These are phyloP conservation scores for Pelagophyceae sp. DNA, from an alignment of 352 stramenopile species.

Conservation along the genomic window DNA sequence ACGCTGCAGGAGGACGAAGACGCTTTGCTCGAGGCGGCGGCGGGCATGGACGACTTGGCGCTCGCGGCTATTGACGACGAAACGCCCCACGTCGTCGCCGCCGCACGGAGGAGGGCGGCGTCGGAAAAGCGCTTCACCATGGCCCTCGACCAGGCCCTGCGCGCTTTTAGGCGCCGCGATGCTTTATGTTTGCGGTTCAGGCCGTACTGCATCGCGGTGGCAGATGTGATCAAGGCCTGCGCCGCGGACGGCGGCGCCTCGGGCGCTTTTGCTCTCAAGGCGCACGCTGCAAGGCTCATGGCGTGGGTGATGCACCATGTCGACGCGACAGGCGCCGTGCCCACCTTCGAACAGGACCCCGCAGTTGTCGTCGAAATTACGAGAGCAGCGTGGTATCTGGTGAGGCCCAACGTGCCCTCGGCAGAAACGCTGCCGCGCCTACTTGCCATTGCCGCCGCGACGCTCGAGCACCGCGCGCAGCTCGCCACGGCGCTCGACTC, in stretches of 20 bases:
- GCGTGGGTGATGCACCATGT: no score
- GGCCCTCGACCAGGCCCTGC: background rate
- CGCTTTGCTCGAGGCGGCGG: background rate
- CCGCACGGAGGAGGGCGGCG: background rate
- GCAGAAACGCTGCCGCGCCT: background rate
- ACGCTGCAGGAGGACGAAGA: slow-evolving; percentile 1
- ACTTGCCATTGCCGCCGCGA: background rate
- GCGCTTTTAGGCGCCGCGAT: background rate
- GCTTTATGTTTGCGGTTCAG: background rate
- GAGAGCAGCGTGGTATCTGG: background rate
- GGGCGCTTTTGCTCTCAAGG: background rate
- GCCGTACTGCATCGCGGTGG: background rate
- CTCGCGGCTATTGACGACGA: background rate
- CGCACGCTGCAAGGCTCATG: no score
- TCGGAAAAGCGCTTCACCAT: background rate
- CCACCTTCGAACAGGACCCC: background rate
- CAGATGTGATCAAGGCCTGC: background rate
- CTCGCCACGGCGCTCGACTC: no score
- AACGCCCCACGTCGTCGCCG: background rate
- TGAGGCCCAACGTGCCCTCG: background rate
- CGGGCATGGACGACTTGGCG: background rate
- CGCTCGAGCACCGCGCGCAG: no score
- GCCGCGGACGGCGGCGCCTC: background rate
- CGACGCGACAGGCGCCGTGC: background rate
- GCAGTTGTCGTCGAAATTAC: background rate